Percentiles rank a stretch among this genome's conserved stretches.
These are phyloP conservation scores for Phytomonas serpens DNA, from an alignment of 208 protist species.

Conservation along the genomic window DNA sequence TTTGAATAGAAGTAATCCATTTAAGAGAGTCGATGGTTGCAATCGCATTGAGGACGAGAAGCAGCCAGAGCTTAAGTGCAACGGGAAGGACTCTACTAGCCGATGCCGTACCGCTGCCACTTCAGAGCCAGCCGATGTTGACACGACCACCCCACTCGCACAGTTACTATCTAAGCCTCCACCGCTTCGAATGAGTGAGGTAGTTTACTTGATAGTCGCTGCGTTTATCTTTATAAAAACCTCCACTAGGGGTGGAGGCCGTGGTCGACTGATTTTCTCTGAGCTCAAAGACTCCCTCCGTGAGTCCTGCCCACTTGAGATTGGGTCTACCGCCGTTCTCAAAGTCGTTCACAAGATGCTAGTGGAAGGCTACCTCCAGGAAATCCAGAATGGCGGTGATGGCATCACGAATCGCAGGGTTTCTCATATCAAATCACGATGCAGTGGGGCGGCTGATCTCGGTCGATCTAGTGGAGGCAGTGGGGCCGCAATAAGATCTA, in stretches of 20 bases:
- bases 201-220: constrained; percentile 45
- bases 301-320: constrained; percentile 40
- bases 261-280: constrained; percentile 27
- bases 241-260: constrained; percentile 25
- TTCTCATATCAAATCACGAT: not conserved
- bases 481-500: not conserved
- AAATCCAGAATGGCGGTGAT: not conserved
- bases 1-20: not conserved
- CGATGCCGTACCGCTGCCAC: not conserved
- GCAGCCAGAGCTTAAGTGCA: not conserved
- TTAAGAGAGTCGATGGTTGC: not conserved
- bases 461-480: not conserved
- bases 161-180: not conserved
- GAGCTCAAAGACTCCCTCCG: constrained; percentile 48
- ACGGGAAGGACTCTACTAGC: not conserved
- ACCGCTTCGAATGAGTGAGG: constrained; percentile 14
- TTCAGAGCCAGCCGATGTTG: not conserved
- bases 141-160: not conserved
- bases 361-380: constrained; percentile 11
- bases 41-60: not conserved
- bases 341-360: constrained; percentile 27
- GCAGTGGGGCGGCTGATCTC: not conserved
- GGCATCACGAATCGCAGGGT: not conserved
- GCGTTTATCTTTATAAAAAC: constrained; percentile 42
- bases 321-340: constrained; percentile 13